Base-by-base conservation (phyloP, 192 early-diverging fungal species). In the Backusella parvicylindrica region DNA sequence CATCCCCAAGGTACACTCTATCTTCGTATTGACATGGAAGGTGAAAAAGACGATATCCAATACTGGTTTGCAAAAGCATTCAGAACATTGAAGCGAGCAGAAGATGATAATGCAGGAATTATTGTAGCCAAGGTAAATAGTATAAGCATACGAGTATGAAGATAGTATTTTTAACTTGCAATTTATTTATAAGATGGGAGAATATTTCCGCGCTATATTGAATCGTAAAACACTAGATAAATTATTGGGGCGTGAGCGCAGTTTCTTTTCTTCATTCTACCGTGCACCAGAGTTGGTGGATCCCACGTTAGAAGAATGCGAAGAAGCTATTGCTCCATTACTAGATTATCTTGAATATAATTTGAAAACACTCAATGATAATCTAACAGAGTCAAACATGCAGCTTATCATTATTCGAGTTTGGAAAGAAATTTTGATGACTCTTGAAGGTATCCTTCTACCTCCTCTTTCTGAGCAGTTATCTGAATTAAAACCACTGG, bases 41-140 rank as follows among this genome's bases (percentile, higher is more conserved):
- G 90, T 50, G 94, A 93, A 75, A 88, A 87, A 47, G 91, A 93
- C 35, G 92, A 93, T 76, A 86, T 90, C 16, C 91, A 93, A 75
- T 95, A 93, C 75, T 94, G 91, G 85, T 93, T 92, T 69, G 91
- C 92, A 31, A 88, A 89, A 71, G 90, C 92, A 47, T 93, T 92
- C 82, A 88, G 93, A 33, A 86, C 82, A 28, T 68, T 95, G 26
- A 89, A 90, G 72, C 86, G 92, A 35, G 86, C 91, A 33, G 85
- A 90, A 70, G 83, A 88, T 31, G 91, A 94, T 60, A 86, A 91
- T 77, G 85, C 87, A 70, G 85, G 89, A 53, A 84, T 84, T 23
- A 91, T 94, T 77, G 90, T 93, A 9, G 90, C 93, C 60, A 86
- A 80, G 70, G 88, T 89, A 89, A 65, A 64, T 64, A 16, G 18